phyloP scores from a whole-genome alignment of 2,329 filamentous ascomycete genomes.

The Penicillium freii region DNA sequence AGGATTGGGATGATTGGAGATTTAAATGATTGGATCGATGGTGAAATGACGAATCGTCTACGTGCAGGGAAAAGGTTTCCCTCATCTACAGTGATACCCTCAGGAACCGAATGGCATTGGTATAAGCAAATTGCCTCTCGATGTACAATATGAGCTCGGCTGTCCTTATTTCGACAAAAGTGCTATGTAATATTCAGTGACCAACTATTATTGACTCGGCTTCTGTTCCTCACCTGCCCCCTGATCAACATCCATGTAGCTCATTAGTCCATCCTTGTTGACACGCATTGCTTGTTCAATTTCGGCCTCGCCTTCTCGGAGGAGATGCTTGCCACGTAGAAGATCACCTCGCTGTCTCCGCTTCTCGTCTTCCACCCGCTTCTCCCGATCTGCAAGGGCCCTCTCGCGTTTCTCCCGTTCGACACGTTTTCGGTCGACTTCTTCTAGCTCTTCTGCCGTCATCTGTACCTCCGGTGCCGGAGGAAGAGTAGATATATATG shows the following conservation, averaged over 20 bases:
- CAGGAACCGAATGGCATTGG: conserved; percentile 24
- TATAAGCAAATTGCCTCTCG: conserved; percentile 11
- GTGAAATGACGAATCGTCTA: conserved; percentile 26
- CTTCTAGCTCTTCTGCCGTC: conserved; percentile 40
- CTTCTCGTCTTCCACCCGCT: conserved; percentile 45
- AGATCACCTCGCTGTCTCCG: conserved; percentile 41
- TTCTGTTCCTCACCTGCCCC: conserved; percentile 10
- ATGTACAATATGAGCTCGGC: conserved; percentile 13
- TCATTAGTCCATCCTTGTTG: conserved; percentile 43
- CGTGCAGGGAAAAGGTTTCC: conserved; percentile 24
- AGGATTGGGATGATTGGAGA: conserved; percentile 48
- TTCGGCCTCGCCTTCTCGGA: conserved; percentile 46
- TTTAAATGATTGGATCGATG: conserved; percentile 30
- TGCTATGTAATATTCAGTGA: conserved; percentile 7
- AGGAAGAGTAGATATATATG: conserved; percentile 45
- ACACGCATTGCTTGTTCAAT: conserved; percentile 46
- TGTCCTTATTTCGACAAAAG: conserved; percentile 3
- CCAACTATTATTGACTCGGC: conserved; percentile 11
- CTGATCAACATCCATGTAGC: conserved; percentile 37
- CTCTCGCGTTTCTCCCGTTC: conserved; percentile 47
- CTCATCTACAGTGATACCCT: conserved; percentile 39
- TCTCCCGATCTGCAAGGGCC: conserved; percentile 45
- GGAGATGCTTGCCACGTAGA: conserved; percentile 41
- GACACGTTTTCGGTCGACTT: conserved; percentile 35
- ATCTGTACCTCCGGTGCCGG: conserved; percentile 39